Evolutionary conservation across 768 basidiomycete species (phyloP), one percentile per base, ranked within the genome.

Genomic region (Pisolithus orientalis): DNA sequence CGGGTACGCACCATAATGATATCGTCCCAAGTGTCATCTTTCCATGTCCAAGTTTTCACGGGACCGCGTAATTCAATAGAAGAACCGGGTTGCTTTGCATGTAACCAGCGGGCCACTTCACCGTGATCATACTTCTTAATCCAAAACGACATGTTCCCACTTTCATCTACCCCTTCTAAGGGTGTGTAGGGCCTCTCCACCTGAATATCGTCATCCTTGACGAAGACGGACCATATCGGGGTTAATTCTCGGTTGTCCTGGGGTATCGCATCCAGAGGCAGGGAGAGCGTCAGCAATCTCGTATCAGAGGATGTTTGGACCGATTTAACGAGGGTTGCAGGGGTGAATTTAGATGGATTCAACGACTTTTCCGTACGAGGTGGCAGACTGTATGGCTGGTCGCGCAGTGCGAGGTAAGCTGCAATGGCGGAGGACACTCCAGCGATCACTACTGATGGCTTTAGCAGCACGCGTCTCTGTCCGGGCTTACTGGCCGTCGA

Each of bases 171-270:
- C 21, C 90, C 85, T 55, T 82, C 75, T 45, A 93, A 69, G 4
- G 90, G 90, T 5, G 91, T 93, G 62, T 92, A 93, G 11, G 88
- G 83, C 50, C 90, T 70, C 61, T 93, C 90, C 31, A 92, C 87
- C 67, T 92, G 90, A 21, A 93, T 90, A 59, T 91, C 90, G 56
- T 85, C 84, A 63, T 93, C 88, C 63, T 92, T 93, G 63, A 92
- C 73, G 65, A 76, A 92, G 11, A 93, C 71, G 38, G 87, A 87
- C 80, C 83, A 92, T 53, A 90, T 80, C 76, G 80, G 54, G 54
- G 55, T 51, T 70, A 72, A 50, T 4, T 54, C 27, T 34, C 54
- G 53, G 25, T 51, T 46, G 7, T 44, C 67, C 25, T 40, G 51
- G 4, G 62, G 72, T 50, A 78, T 58, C 4, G 75, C 59, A 39